phyloP scores from a whole-genome alignment of 179 eudicot species.

The Drosera spatulata region DNA sequence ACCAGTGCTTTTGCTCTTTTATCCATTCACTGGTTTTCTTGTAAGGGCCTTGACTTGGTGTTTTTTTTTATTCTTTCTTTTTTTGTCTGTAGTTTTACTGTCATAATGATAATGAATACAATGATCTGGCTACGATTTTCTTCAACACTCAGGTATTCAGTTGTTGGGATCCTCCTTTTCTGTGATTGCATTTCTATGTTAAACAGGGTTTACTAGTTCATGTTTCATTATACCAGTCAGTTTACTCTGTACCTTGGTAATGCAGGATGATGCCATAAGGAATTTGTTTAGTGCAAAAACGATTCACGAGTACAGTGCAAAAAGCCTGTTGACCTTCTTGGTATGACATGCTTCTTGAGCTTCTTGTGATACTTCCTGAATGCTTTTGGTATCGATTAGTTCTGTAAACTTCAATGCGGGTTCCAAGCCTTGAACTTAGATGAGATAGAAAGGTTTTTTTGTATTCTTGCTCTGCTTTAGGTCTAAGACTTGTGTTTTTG shows the following conservation, averaged over 20 bases:
- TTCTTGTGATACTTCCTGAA: conserved; percentile 3
- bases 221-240: conserved; percentile 2
- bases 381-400: background rate
- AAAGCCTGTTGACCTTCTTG: conserved; percentile 87
- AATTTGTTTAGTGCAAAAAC: conserved; percentile 98
- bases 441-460: too few species aligned
- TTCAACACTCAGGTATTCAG: conserved; percentile 87
- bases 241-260: background rate
- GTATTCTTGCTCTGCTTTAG: too few species aligned
- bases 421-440: too few species aligned
- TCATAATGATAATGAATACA: conserved; percentile 63
- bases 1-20: too few species aligned
- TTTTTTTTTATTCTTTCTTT: background rate
- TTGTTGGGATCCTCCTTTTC: background rate
- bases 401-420: too few species aligned
- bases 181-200: background rate
- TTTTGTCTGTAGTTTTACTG: conserved; percentile 70
- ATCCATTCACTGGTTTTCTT: background rate
- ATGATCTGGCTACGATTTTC: conserved; percentile 97
- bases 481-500: too few species aligned
- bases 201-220: background rate
- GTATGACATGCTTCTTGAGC: conserved; percentile 21
- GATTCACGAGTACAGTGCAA: conserved; percentile 89
- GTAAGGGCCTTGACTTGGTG: background rate
- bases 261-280: conserved; percentile 98